Evolutionary conservation across 345 rosid genomes (phyloP).

Genomic region (Aegle marmelos): DNA sequence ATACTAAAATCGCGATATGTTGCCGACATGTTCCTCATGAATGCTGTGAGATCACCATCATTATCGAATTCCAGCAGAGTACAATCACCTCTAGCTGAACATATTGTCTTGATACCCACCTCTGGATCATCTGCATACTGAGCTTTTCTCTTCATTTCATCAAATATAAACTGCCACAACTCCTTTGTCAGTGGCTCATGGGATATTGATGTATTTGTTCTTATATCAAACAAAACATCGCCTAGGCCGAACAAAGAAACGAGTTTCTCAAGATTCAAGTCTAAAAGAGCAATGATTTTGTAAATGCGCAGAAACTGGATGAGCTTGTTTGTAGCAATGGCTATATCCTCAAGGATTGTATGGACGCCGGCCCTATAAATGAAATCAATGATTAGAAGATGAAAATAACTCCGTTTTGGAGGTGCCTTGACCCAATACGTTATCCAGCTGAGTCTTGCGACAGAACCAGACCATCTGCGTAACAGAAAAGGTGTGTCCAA

Average conservation of each 20-base stretch:
- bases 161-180: background rate
- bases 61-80: conserved; percentile 26
- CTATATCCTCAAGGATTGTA: background rate
- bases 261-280: background rate
- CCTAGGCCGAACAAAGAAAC: background rate
- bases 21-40: too few species aligned
- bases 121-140: background rate
- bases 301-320: background rate
- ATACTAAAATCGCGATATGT: conserved; percentile 24
- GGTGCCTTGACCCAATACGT: conserved; percentile 39
- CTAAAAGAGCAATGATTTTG: background rate
- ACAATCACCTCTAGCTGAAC: conserved; percentile 58
- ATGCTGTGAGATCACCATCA: background rate
- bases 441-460: conserved; percentile 45
- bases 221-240: background rate
- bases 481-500: conserved; percentile 29
- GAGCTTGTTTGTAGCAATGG: background rate
- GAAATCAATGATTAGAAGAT: background rate
- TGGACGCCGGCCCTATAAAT: background rate
- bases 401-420: conserved; percentile 25
- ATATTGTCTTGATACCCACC: conserved; percentile 25
- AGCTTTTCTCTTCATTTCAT: background rate
- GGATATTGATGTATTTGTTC: background rate
- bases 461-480: conserved; percentile 56
- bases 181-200: background rate